phyloP scores from a whole-genome alignment of 2,329 filamentous ascomycete species.

The Penicillium sp. region DNA sequence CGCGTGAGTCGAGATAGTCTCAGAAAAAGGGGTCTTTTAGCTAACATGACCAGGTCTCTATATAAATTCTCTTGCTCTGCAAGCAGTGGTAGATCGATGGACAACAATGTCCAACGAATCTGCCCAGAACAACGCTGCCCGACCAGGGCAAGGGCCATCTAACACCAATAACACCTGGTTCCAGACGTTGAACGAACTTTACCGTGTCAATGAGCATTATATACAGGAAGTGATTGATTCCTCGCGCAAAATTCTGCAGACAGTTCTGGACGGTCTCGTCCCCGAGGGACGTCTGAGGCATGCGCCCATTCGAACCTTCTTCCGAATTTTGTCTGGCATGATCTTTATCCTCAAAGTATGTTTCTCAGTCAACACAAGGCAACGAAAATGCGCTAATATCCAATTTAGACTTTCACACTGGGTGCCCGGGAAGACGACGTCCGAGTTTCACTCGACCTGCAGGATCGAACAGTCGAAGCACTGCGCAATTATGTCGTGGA shows the following conservation, averaged over 20 bases:
- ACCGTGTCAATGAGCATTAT: conserved; percentile 62
- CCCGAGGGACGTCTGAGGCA: conserved; percentile 61
- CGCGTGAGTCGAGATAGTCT: conserved; percentile 57
- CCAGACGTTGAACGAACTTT: conserved; percentile 46
- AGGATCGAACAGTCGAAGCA: conserved; percentile 60
- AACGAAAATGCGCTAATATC: not conserved
- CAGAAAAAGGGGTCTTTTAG: not conserved
- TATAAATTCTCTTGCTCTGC: conserved; percentile 88
- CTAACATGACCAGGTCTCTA: conserved; percentile 59
- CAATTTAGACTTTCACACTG: conserved; percentile 58
- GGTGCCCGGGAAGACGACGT: conserved; percentile 65
- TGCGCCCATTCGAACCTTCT: conserved; percentile 64
- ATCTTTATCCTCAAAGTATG: conserved; percentile 64
- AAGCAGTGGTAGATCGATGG: conserved; percentile 92
- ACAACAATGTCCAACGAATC: conserved; percentile 64
- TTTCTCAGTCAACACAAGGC: not conserved
- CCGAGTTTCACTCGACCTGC: conserved; percentile 57
- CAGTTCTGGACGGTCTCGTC: conserved; percentile 60
- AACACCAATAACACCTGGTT: conserved; percentile 37
- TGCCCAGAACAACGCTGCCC: conserved; percentile 30
- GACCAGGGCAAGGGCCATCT: conserved; percentile 28
- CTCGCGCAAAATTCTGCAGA: conserved; percentile 60
- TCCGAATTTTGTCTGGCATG: conserved; percentile 64
- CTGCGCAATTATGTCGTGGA: conserved; percentile 64
- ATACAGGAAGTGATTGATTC: conserved; percentile 64